A percentile compares a stretch with the other conserved stretches of the same genome.
Conservation (phyloP, 2,329 filamentous ascomycete species). For the Monascus ruber region DNA sequence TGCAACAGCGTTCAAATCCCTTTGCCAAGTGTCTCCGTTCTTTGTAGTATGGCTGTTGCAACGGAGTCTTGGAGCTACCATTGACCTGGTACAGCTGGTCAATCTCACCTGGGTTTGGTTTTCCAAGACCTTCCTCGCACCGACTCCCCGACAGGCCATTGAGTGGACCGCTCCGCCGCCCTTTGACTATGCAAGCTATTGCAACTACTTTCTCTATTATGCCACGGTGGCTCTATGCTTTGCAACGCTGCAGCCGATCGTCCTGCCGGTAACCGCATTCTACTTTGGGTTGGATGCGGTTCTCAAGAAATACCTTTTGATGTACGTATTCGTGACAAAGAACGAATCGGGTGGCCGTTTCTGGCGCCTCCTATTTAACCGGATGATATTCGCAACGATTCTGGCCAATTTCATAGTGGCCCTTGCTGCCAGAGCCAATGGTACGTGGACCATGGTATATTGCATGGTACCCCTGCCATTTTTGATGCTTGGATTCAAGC, state of each 20-base stretch:
- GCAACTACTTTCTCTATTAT: constrained; percentile 97
- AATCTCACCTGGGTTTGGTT: constrained; percentile 76
- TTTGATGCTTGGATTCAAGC: constrained; percentile 71
- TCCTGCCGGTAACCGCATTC: constrained; percentile 72
- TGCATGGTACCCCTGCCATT: constrained; percentile 64
- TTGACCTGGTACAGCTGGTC: constrained; percentile 83
- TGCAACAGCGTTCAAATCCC: constrained; percentile 53
- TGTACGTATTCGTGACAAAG: constrained; percentile 95
- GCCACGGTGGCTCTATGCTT: constrained; percentile 80
- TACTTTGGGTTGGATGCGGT: constrained; percentile 83
- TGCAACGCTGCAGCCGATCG: constrained; percentile 72
- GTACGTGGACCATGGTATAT: constrained; percentile 55
- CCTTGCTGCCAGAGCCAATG: constrained; percentile 60
- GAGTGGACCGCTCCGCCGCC: constrained; percentile 83
- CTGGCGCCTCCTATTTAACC: constrained; percentile 87
- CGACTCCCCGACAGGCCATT: constrained; percentile 83
- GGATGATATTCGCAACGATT: constrained; percentile 72
- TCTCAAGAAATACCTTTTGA: constrained; percentile 87
- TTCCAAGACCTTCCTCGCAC: constrained; percentile 69
- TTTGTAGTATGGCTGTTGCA: constrained; percentile 93
- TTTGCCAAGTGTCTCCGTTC: constrained; percentile 76
- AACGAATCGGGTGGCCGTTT: constrained; percentile 88
- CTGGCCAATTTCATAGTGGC: constrained; percentile 70
- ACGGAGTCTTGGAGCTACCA: constrained; percentile 82
- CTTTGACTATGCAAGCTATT: constrained; percentile 93